Base-by-base conservation (phyloP, 2,329 filamentous ascomycete species). In the Aspergillus sclerotialis region DNA sequence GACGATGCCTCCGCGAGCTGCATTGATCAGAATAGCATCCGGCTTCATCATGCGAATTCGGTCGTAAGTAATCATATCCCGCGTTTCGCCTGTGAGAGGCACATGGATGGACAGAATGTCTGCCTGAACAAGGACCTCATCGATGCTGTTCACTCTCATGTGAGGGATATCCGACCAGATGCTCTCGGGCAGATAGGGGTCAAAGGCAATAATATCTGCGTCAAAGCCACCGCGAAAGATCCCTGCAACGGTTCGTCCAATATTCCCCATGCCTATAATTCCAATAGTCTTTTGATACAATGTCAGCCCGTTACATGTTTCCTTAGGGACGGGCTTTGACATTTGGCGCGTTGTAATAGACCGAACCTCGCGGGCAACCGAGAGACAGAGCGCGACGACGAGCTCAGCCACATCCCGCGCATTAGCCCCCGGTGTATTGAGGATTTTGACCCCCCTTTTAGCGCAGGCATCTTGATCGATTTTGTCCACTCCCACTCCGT, bases 361-460 rank as follows among this genome's bases (percentile, higher is more conserved):
- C 1, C 53, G 48, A 2, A 64, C 45, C 21, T 55, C 47, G 6
- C 59, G 49, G 1, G 58, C 60, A 12, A 62, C 57, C 0, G 57
- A 45, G 39, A 60, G 59, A 0, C 56, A 50, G 10, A 68, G 49
- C 0, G 61, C 45, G 4, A 67, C 37, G 1, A 59, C 58, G 35
- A 52, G 40, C 28, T 68, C 65, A 0, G 65, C 65, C 0, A 69
- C 65, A 2, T 64, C 57, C 2, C 59, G 57, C 0, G 61, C 58
- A 38, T 65, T 72, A 0, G 67, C 60, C 2, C 66, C 68, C 0
- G 67, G 68, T 0, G 68, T 72, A 38, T 71, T 70, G 42, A 65
- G 56, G 17, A 72, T 61, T n/a, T 56, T 57, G 42, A 72, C 64
- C 0, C 55, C 60, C 0, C 60, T 53, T 2, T 51, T 46, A 4